Conservation (phyloP, 2,329 filamentous ascomycete genomes). For the Verruconis gallopava region DNA sequence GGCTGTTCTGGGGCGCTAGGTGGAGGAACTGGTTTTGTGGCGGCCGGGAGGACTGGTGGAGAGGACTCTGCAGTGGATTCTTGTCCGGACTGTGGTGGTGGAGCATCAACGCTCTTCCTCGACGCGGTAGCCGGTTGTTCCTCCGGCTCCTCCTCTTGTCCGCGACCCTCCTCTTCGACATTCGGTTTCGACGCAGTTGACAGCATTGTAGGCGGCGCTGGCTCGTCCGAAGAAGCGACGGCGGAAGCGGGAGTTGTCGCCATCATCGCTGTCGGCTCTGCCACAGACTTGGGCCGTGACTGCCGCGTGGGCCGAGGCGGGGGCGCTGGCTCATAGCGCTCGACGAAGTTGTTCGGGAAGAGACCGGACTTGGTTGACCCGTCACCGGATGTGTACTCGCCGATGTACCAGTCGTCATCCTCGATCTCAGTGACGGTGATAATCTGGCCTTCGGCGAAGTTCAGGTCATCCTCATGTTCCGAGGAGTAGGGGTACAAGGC, state of each 20-base stretch:
- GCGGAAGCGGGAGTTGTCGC: too few relatives aligned
- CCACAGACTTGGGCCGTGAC: constrained; percentile 47
- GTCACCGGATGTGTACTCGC: constrained; percentile 67
- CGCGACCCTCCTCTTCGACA: neutral
- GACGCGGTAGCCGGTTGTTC: too few relatives aligned
- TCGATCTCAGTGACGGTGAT: constrained; percentile 90
- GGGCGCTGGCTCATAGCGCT: constrained; percentile 83
- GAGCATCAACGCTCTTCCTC: neutral
- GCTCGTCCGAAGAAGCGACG: too few relatives aligned
- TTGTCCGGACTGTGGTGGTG: neutral
- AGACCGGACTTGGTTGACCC: constrained; percentile 72
- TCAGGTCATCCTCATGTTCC: constrained; percentile 86
- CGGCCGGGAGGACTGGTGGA: constrained; percentile 11
- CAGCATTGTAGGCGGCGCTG: constrained; percentile 10
- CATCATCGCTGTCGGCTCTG: neutral
- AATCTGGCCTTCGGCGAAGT: constrained; percentile 72
- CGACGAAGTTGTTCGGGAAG: constrained; percentile 94
- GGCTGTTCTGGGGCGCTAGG: constrained; percentile 19
- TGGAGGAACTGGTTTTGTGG: constrained; percentile 10
- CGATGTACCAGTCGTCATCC: constrained; percentile 86
- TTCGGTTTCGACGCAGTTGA: constrained; percentile 1
- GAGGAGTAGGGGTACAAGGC: constrained; percentile 91
- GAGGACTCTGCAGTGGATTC: constrained; percentile 19
- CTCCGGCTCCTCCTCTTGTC: neutral
- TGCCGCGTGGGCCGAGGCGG: constrained; percentile 72